These are phyloP conservation scores for Populus deltoides DNA, from an alignment of 345 rosid genomes.

Conservation along the genomic window DNA sequence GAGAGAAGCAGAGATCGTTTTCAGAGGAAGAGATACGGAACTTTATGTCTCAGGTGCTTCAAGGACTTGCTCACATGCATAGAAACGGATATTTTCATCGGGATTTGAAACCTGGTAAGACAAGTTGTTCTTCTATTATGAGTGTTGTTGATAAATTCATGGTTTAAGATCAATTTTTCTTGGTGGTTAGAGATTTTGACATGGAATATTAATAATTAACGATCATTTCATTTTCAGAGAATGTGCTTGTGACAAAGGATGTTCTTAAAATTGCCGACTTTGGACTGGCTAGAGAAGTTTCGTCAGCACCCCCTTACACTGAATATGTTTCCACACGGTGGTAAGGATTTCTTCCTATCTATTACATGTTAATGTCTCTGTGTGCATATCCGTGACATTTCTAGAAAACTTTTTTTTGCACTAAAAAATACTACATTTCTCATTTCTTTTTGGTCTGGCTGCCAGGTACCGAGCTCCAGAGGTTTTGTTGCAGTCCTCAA, in stretches of 20 bases:
- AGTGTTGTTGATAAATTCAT: slow-evolving; percentile 1
- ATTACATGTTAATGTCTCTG: background rate
- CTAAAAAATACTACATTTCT: slow-evolving; percentile 2
- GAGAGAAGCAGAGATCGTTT: slow-evolving; percentile 60
- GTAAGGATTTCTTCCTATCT: slow-evolving; percentile 36
- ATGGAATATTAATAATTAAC: slow-evolving; percentile 13
- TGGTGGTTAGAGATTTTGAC: background rate
- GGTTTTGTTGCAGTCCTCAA: slow-evolving; percentile 77
- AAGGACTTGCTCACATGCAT: slow-evolving; percentile 92
- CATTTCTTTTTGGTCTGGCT: slow-evolving; percentile 8
- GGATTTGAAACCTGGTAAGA: slow-evolving; percentile 85
- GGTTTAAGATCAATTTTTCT: background rate
- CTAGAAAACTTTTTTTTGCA: background rate
- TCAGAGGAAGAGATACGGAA: slow-evolving; percentile 71
- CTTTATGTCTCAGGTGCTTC: slow-evolving; percentile 76
- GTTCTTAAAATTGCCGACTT: slow-evolving; percentile 90
- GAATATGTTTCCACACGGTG: slow-evolving; percentile 97
- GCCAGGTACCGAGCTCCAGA: slow-evolving; percentile 96
- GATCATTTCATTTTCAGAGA: slow-evolving; percentile 42
- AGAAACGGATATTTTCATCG: slow-evolving; percentile 80
- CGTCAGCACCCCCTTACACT: slow-evolving; percentile 86
- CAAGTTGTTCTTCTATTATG: background rate
- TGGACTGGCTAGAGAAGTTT: slow-evolving; percentile 94
- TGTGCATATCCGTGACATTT: background rate
- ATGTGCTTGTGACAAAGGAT: slow-evolving; percentile 77